These are phyloP conservation scores for Hordeum pubiflorum DNA, from an alignment of 202 grass and related monocot species.

Conservation along the genomic window DNA sequence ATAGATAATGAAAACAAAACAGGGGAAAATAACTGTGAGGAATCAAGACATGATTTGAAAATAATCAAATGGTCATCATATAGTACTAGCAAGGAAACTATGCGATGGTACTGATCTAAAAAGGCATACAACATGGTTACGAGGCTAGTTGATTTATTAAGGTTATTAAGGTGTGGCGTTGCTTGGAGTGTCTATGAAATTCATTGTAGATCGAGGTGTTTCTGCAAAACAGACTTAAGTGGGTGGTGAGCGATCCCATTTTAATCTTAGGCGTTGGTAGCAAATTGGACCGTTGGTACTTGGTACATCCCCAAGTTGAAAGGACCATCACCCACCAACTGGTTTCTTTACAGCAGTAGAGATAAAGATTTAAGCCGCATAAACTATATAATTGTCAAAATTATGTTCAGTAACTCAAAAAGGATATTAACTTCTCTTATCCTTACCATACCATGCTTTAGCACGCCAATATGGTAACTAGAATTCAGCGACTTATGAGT, in stretches of 20 bases:
- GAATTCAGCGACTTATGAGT: background rate
- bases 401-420: background rate
- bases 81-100: background rate
- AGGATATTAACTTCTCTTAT: background rate
- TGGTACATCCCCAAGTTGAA: background rate
- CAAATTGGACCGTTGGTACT: background rate
- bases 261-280: background rate
- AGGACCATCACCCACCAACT: background rate
- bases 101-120: background rate
- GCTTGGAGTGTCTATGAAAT: background rate
- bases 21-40: background rate
- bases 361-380: background rate
- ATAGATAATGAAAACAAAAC: constrained; percentile 26
- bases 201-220: background rate
- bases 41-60: constrained; percentile 5
- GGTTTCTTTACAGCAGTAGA: background rate
- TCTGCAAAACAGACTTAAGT: background rate
- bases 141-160: background rate
- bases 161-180: background rate
- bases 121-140: background rate
- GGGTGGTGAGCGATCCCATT: background rate
- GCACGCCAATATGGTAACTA: background rate
- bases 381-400: background rate
- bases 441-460: background rate
- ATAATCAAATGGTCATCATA: constrained; percentile 7